A percentile compares a stretch with the other conserved stretches of the same genome.
These are phyloP conservation scores for Pythium apleroticum DNA, from an alignment of 352 stramenopile species.

Conservation along the genomic window DNA sequence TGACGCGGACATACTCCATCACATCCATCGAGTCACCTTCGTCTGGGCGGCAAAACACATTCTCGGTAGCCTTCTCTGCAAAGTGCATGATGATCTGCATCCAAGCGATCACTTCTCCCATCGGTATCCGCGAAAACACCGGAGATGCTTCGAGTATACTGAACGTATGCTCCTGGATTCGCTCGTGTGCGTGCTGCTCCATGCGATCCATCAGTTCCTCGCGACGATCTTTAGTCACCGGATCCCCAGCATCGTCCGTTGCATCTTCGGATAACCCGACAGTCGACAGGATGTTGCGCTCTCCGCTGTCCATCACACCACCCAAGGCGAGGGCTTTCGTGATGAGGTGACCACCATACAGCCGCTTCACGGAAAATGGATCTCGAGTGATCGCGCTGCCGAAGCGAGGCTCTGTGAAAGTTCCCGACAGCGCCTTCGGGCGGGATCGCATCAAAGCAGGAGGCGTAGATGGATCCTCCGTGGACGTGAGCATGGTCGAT, in stretches of 20 bases:
- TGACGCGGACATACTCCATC: conserved; percentile 84
- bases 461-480: conserved; percentile 39
- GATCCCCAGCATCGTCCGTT: conserved; percentile 51
- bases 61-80: conserved; percentile 56
- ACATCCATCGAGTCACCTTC: conserved; percentile 77
- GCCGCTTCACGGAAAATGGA: conserved; percentile 40
- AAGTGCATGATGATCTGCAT: conserved; percentile 85
- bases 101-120: conserved; percentile 76
- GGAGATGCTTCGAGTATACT: conserved; percentile 57
- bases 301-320: conserved; percentile 30
- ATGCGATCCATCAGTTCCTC: conserved; percentile 55
- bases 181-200: conserved; percentile 54
- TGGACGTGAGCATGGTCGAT: conserved; percentile 53
- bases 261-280: conserved; percentile 69
- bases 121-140: conserved; percentile 51
- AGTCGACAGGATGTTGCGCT: conserved; percentile 54
- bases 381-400: conserved; percentile 42
- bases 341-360: conserved; percentile 14
- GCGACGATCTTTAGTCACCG: conserved; percentile 38
- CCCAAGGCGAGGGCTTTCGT: conserved; percentile 16
- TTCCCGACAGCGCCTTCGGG: conserved; percentile 58
- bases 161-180: conserved; percentile 77
- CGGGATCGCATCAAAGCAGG: conserved; percentile 32
- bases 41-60: conserved; percentile 66
- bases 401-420: conserved; percentile 63